A percentile compares a stretch with the other conserved stretches of the same genome.
These are phyloP conservation scores for Xylaria palmicola DNA, from an alignment of 495 filamentous ascomycete species.

Conservation along the genomic window DNA sequence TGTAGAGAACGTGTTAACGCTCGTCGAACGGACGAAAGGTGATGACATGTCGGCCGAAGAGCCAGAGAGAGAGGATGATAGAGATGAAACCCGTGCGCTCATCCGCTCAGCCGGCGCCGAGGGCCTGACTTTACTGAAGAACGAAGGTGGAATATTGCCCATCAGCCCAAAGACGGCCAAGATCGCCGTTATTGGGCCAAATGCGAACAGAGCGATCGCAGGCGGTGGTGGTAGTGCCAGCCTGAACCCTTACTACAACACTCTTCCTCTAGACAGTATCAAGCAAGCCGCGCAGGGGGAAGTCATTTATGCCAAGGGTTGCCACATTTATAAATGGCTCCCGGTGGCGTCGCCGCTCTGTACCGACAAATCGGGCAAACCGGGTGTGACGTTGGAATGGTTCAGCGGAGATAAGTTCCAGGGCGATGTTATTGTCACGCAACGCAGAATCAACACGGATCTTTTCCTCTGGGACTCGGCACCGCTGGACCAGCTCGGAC, in stretches of 20 bases:
- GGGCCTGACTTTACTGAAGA: conserved; percentile 77
- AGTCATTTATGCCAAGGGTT: conserved; percentile 53
- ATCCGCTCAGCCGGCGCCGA: conserved; percentile 70
- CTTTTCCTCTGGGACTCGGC: conserved; percentile 70
- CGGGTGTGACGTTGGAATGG: conserved; percentile 62
- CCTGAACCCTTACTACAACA: conserved; percentile 76
- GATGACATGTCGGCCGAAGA: conserved; percentile 60
- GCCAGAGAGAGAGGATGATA: conserved; percentile 62
- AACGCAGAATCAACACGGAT: conserved; percentile 59
- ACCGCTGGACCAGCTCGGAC: conserved; percentile 55
- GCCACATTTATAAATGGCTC: conserved; percentile 64
- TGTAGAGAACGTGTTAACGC: conserved; percentile 64
- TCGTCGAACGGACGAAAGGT: conserved; percentile 63
- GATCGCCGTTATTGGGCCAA: conserved; percentile 80
- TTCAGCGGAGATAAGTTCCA: conserved; percentile 62
- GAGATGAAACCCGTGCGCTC: conserved; percentile 62
- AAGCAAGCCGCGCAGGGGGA: conserved; percentile 43
- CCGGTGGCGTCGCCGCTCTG: conserved; percentile 60
- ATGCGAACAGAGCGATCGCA: conserved; percentile 72
- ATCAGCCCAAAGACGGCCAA: conserved; percentile 59
- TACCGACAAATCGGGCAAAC: conserved; percentile 53
- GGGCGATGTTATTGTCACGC: conserved; percentile 52
- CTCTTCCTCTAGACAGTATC: conserved; percentile 57
- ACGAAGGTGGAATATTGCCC: conserved; percentile 65
- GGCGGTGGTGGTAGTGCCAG: conserved; percentile 81